A percentile compares a stretch with the other conserved stretches of the same genome.
phyloP scores from a whole-genome alignment of 768 basidiomycete genomes.

The Tylopilus vinaceipallidus region DNA sequence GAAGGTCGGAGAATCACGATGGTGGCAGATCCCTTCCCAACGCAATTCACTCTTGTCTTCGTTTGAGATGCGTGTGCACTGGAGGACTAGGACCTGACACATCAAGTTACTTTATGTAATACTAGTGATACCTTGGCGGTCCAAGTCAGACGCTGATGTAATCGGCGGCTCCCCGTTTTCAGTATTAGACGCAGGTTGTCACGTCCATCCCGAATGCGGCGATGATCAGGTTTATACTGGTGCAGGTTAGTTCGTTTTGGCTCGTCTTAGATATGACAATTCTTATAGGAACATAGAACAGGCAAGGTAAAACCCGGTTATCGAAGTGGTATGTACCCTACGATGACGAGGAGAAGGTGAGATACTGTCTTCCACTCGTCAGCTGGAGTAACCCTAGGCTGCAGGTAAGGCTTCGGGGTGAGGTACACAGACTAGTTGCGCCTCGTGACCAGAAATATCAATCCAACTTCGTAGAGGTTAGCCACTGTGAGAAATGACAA shows the following conservation, averaged over 20 bases:
- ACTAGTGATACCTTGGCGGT: no score
- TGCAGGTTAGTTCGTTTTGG: conserved; percentile 60
- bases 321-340: conserved; percentile 99
- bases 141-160: no score
- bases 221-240: conserved; percentile 98
- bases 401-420: conserved; percentile 90
- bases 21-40: no score
- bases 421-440: conserved; percentile 94
- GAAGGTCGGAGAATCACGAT: no score
- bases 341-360: conserved; percentile 97
- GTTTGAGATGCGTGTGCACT: no score
- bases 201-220: conserved; percentile 17
- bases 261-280: background rate
- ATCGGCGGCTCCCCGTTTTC: no score
- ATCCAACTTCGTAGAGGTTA: conserved; percentile 97
- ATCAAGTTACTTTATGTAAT: no score
- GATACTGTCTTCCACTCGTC: conserved; percentile 3
- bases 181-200: no score
- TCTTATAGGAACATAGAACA: conserved; percentile 56
- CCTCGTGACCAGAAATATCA: conserved; percentile 99
- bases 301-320: conserved; percentile 95
- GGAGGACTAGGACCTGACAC: no score
- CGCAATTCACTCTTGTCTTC: no score
- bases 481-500: conserved; percentile 20
- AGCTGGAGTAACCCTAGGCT: background rate